Base-by-base conservation (phyloP, 331 rosid species). In the Spiraea crenata region DNA sequence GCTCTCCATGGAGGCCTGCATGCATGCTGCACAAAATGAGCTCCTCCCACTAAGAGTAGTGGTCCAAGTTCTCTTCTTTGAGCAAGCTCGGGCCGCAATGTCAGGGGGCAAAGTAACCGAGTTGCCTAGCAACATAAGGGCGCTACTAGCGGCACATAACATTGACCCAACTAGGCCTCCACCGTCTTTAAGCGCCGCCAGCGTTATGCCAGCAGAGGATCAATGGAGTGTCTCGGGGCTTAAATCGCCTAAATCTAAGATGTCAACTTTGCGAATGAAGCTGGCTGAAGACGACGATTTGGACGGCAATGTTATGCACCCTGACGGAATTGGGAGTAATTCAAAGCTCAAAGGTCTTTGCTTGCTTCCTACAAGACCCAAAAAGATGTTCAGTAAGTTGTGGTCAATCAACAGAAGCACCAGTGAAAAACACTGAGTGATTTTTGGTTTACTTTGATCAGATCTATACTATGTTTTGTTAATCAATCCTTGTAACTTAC, bases 21-120 rank as follows among this genome's bases (percentile, higher is more conserved):
- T 91, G 96, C 97, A 95, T 80, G 99, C 99, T 40, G 97, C 99
- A 42, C 99, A 95, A 81, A 95, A 95, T 77, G 99, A 95, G 77
- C 81, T 89, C 8, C 95, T 95, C 6, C 99, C 99, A 16, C 71
- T 95, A 37, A 80, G 99, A 56, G 96, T 95, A 34, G 96, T 95
- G 69, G 97, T 95, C 63, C 99, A 95, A 89, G 99, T 95, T 75
- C 96, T 95, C 51, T 95, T 95, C 89, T 95, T 91, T 38, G 99
- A 95, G 85, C 99, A 95, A 83, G 93, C 99, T 25, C 63, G 93
- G 76, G 90, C 96, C 0, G 85, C 95, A n/a, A 82, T 82, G 82
- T 80, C 81, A 4, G 91, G 96, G 13, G 93, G 95, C 48, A 91
- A 91, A 85, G 87, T 93, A 12, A 74, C 86, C 16, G 96, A 91